Conservation (phyloP, 345 rosid species). For the Euphorbia peplus region DNA sequence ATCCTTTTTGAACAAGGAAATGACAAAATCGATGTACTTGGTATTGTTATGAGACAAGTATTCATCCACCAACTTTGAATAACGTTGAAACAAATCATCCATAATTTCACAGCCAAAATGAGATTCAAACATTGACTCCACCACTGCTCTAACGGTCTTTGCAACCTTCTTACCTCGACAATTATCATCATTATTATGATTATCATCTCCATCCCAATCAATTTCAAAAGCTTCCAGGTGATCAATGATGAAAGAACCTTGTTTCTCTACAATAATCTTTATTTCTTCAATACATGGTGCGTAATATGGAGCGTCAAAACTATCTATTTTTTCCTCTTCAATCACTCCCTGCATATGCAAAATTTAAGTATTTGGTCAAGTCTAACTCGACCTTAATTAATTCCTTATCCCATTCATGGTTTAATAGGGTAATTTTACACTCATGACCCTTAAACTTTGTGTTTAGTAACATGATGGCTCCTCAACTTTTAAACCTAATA, state of each 20-base stretch:
- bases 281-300: slow-evolving; percentile 60
- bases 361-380: too few relatives aligned
- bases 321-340: slow-evolving; percentile 57
- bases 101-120: slow-evolving; percentile 48
- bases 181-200: background rate
- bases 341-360: slow-evolving; percentile 47
- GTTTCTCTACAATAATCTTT: slow-evolving; percentile 38
- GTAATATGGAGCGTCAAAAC: slow-evolving; percentile 75
- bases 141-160: slow-evolving; percentile 63
- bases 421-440: too few relatives aligned
- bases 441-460: too few relatives aligned
- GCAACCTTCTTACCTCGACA: slow-evolving; percentile 44
- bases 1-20: slow-evolving; percentile 47
- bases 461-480: too few relatives aligned
- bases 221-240: slow-evolving; percentile 43
- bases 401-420: too few relatives aligned
- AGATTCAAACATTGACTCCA: slow-evolving; percentile 59
- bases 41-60: slow-evolving; percentile 33
- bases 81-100: slow-evolving; percentile 49
- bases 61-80: slow-evolving; percentile 41
- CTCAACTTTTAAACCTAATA: too few relatives aligned
- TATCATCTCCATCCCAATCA: slow-evolving; percentile 70
- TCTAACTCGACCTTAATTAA: too few relatives aligned
- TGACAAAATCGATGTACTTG: slow-evolving; percentile 33
- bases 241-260: slow-evolving; percentile 59